A percentile compares a stretch with the other conserved stretches of the same genome.
phyloP scores from a whole-genome alignment of 768 basidiomycete genomes.

The Punctularia strigosozonata region DNA sequence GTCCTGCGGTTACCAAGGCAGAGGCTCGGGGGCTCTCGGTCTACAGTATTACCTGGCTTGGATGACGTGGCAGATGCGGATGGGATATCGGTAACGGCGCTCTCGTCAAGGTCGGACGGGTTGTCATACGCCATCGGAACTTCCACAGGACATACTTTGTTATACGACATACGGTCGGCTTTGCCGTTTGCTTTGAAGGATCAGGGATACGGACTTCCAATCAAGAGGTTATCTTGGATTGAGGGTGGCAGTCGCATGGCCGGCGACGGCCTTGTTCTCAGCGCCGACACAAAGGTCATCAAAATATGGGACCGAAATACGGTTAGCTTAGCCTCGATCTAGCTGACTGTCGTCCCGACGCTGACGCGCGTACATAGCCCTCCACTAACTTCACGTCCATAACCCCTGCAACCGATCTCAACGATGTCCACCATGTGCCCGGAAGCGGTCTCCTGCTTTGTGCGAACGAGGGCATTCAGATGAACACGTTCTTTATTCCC shows the following conservation, averaged over 20 bases:
- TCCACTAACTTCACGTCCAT: constrained; percentile 83
- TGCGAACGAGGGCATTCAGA: constrained; percentile 94
- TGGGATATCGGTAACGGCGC: constrained; percentile 63
- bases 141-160: constrained; percentile 84
- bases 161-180: constrained; percentile 88
- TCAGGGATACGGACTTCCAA: constrained; percentile 90
- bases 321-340: constrained; percentile 36
- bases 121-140: constrained; percentile 92
- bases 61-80: constrained; percentile 19
- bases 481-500: constrained; percentile 91
- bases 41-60: constrained; percentile 22
- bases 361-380: constrained; percentile 34
- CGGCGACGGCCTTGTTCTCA: constrained; percentile 80
- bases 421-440: constrained; percentile 84
- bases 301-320: constrained; percentile 91
- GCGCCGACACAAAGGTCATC: constrained; percentile 92
- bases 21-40: constrained; percentile 33
- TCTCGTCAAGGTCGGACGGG: constrained; percentile 79
- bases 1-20: constrained; percentile 47
- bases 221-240: constrained; percentile 81
- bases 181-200: constrained; percentile 84
- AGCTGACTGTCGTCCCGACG: not conserved
- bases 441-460: constrained; percentile 82
- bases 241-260: constrained; percentile 78
- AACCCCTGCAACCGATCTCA: constrained; percentile 81